Conservation (phyloP, 768 basidiomycete species). For the Tulasnella sp. region DNA sequence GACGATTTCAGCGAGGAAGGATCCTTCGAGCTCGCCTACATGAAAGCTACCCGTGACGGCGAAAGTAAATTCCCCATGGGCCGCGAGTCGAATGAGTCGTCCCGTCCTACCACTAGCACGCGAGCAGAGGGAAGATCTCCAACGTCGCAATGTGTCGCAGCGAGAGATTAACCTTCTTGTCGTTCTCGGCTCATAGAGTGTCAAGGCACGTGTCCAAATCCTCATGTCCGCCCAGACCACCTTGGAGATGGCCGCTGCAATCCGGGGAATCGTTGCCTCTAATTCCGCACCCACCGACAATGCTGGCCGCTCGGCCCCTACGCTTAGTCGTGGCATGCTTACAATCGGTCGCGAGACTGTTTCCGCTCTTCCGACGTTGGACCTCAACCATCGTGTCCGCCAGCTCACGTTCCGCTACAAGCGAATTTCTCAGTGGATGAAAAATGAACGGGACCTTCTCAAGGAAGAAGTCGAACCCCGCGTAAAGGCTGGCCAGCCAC, state of each 20-base stretch:
- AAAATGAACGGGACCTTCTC: slow-evolving; percentile 78
- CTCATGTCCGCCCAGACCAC: slow-evolving; percentile 97
- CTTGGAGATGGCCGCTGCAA: slow-evolving; percentile 84
- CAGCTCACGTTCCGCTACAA: slow-evolving; percentile 92
- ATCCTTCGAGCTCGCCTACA: slow-evolving; percentile 98
- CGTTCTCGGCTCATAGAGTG: slow-evolving; percentile 80
- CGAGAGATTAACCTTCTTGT: neutral
- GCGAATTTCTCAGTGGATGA: slow-evolving; percentile 92
- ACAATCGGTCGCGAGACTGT: slow-evolving; percentile 82
- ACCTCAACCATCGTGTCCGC: slow-evolving; percentile 80
- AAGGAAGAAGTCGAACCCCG: slow-evolving; percentile 65
- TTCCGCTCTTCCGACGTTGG: slow-evolving; percentile 70
- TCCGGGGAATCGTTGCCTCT: slow-evolving; percentile 89
- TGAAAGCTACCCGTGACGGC: slow-evolving; percentile 98
- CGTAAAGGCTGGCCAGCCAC: slow-evolving; percentile 45
- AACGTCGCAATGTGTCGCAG: neutral
- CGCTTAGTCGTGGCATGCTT: slow-evolving; percentile 89
- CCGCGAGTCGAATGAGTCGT: slow-evolving; percentile 98
- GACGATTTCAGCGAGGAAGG: slow-evolving; percentile 98
- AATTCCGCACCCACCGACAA: slow-evolving; percentile 98
- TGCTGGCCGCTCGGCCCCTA: slow-evolving; percentile 95
- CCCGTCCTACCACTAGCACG: slow-evolving; percentile 91
- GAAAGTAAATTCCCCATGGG: slow-evolving; percentile 98
- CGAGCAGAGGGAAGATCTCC: slow-evolving; percentile 69
- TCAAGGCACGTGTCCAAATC: slow-evolving; percentile 92